Evolutionary conservation across 176 grass and related monocot genomes (phyloP), one percentile per base, ranked within the genome.

Genomic region (Poa pratensis): DNA sequence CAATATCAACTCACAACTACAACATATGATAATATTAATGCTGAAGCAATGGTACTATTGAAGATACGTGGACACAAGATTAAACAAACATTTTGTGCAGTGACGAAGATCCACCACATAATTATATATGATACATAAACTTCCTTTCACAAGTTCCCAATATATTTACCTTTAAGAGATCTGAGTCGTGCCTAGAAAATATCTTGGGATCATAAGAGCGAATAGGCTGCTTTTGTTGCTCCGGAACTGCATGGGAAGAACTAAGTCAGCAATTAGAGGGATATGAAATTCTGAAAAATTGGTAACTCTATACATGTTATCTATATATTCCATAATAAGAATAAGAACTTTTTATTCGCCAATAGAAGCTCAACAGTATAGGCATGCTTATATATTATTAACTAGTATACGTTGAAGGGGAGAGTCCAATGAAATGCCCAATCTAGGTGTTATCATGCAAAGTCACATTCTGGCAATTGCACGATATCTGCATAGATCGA

Each of bases 141-240:
- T 46, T 89, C 69, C 27, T 70, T 86, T 39, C 46, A 40, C n/a
- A 79, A 90, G 2, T 79, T 79, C 19, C 16, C 53, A 81, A 83
- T 73, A 69, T 19, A 82, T 59, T 81, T 87, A 99, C 93, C 91
- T 99, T 99, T 66, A 84, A 83, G 84, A 81, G 54, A 75, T 96
- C 91, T 16, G 64, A 45, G 87, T 96, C 90, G 35, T 96, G 91
- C 82, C 91, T 95, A 86, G 83, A 83, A 86, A 92, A 98, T 60
- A 95, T 85, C 68, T 94, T 94, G 10, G 62, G 26, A 85, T 92
- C 96, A 86, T 98, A 90, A 66, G 90, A 83, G 60, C 86, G 89
- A 80, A 79, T 61, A 66, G 75, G 86, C 53, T 85, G 86, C 84
- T 96, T 95, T 82, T 90, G 91, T 83, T 92, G 93, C 84, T 89